Base-by-base conservation (phyloP, 2,329 filamentous ascomycete genomes). In the Claviceps purpurea region DNA sequence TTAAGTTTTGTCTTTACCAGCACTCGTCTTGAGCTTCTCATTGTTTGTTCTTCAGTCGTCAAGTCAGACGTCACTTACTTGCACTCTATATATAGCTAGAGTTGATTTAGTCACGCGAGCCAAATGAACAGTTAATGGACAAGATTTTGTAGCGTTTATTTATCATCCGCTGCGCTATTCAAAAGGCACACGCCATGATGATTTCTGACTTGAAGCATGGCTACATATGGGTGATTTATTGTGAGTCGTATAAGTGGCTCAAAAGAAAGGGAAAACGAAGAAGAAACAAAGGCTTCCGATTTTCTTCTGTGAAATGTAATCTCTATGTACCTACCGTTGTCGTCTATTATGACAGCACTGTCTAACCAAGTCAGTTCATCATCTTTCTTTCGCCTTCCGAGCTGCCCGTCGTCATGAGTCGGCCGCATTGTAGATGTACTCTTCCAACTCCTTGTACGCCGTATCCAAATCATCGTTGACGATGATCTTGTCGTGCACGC, bases 371-470 rank as follows among this genome's bases (percentile, higher is more conserved):
- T 16, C 16, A 18, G 13, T n/a, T 41, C 10, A 2, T n/a, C 42
- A 5, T 39, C 3, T 30, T 30, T 7, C 16, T 42, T 24, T 24
- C 16, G 20, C 37, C 37, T 45, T 41, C 30, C 40, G 16, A 18
- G 34, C 30, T 11, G 30, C 34, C 18, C 14, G 5, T 5, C 37
- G 47, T 57, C 53, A 57, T 55, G 51, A 56, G 7, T 57, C 51
- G 4, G 51, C 37, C 8, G 58, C 51, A 45, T 68, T 66, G 61
- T 73, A 76, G 49, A 78, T 67, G 54, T 70, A 77, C 1, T 67
- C 65, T 54, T 77, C 79, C 26, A 81, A 65, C 61, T 78, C 68
- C 61, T 69, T 68, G 66, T 77, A 79, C 0, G 78, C 76, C 56
- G 59, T 67, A 49, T 76, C 72, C 16, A 77, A 65, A 59, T 77